Evolutionary conservation across 371 early-diverging fungal genomes (phyloP).

Genomic region (Capillidium rhysosporum): DNA sequence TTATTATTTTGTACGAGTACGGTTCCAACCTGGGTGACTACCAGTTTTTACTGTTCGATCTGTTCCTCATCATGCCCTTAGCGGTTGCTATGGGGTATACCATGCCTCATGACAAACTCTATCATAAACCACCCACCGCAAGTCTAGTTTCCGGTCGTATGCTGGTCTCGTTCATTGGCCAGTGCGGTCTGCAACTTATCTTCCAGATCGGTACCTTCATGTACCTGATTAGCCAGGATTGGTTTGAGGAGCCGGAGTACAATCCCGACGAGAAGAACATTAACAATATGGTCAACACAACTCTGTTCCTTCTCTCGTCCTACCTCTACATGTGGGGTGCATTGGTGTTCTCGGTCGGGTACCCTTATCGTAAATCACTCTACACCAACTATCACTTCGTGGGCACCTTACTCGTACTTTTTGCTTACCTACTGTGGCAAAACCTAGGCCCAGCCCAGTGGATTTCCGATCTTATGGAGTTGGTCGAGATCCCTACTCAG

Average conservation of each 20-base stretch:
- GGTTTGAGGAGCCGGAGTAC: constrained; percentile 35
- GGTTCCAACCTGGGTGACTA: constrained; percentile 78
- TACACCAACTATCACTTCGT: constrained; percentile 39
- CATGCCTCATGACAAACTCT: constrained; percentile 48
- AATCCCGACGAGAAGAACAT: constrained; percentile 52
- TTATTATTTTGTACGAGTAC: constrained; percentile 68
- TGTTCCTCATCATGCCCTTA: constrained; percentile 75
- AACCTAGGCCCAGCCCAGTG: neutral
- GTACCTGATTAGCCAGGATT: constrained; percentile 43
- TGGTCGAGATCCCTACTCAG: neutral
- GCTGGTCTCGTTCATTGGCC: constrained; percentile 72
- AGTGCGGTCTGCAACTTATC: constrained; percentile 51
- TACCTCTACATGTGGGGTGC: constrained; percentile 86
- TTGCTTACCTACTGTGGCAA: neutral
- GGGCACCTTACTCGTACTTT: neutral
- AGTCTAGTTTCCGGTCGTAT: constrained; percentile 76
- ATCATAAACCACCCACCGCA: constrained; percentile 78
- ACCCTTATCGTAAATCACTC: constrained; percentile 72
- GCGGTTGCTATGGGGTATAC: constrained; percentile 78
- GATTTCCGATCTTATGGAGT: neutral
- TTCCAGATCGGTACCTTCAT: constrained; percentile 59
- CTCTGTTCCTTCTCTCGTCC: constrained; percentile 66
- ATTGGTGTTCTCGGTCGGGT: constrained; percentile 81
- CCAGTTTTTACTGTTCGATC: constrained; percentile 82
- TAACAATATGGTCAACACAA: constrained; percentile 65